Percentiles rank a stretch among this genome's conserved stretches.
Conservation (phyloP, 257 asterid species). For the Jasminum sambac region DNA sequence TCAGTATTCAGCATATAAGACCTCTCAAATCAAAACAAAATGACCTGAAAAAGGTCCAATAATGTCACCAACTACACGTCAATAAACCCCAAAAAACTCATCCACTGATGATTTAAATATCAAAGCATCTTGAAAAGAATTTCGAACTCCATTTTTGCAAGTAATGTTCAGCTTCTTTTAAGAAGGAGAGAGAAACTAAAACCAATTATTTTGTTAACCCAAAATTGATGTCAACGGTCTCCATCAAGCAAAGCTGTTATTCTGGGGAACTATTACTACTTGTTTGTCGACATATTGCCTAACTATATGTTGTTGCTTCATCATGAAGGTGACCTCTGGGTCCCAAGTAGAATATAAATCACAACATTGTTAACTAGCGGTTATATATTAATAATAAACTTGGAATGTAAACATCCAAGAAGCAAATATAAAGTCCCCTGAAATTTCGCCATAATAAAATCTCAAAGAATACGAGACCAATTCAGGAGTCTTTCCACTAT, state of each 20-base stretch:
- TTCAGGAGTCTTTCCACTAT: slow-evolving; percentile 34
- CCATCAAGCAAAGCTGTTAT: slow-evolving; percentile 16
- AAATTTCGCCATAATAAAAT: slow-evolving; percentile 32
- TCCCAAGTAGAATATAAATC: slow-evolving; percentile 26
- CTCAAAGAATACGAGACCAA: slow-evolving; percentile 21
- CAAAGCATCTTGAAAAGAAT: not conserved
- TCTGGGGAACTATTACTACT: not conserved
- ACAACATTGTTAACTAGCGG: slow-evolving; percentile 4
- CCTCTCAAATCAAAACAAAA: not conserved
- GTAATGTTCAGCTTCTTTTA: not conserved
- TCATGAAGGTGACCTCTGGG: slow-evolving; percentile 32
- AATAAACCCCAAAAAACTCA: not conserved
- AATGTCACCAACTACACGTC: not conserved
- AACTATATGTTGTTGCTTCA: slow-evolving; percentile 13
- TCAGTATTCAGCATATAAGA: not conserved
- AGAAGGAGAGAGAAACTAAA: not conserved
- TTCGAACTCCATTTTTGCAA: not conserved
- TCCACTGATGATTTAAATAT: not conserved
- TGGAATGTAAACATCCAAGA: slow-evolving; percentile 29
- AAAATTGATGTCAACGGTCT: slow-evolving; percentile 14
- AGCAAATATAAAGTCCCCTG: slow-evolving; percentile 34
- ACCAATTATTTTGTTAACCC: not conserved
- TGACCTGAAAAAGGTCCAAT: too few species aligned
- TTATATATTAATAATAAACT: slow-evolving; percentile 9
- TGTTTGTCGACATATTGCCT: slow-evolving; percentile 1